Percentiles rank a stretch among this genome's conserved stretches.
Evolutionary conservation across 257 asterid species (phyloP).

Genomic region (Cordia subcordata): DNA sequence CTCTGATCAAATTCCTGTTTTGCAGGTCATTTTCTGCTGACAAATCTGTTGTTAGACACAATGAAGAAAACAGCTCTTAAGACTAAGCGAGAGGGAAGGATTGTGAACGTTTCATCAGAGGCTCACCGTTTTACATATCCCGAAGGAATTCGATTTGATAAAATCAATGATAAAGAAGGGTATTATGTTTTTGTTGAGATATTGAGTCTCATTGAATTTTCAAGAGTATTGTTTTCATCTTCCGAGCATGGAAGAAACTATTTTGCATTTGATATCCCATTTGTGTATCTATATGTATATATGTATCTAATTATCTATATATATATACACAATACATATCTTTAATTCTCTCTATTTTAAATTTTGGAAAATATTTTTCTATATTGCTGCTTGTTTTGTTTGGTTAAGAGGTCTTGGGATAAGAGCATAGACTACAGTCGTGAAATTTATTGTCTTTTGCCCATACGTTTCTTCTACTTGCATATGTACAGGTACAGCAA

Average conservation of each 20-base stretch:
- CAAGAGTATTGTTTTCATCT: not conserved
- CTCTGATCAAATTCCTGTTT: constrained; percentile 12
- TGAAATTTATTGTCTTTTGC: not conserved
- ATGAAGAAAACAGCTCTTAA: constrained; percentile 67
- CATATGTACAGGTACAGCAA: constrained; percentile 42
- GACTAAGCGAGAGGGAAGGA: constrained; percentile 72
- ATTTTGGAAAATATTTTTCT: not conserved
- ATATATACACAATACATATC: too few relatives aligned
- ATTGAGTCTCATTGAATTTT: not conserved
- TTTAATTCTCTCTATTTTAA: not conserved
- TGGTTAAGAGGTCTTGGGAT: not conserved
- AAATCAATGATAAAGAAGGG: constrained; percentile 57
- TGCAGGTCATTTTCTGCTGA: constrained; percentile 88
- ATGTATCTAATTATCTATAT: too few relatives aligned
- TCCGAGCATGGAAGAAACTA: not conserved
- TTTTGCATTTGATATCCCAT: not conserved
- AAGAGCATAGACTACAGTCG: not conserved
- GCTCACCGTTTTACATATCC: constrained; percentile 52
- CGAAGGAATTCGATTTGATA: constrained; percentile 68
- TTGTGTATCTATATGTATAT: not conserved
- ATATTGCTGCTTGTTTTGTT: not conserved
- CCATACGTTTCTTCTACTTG: not conserved
- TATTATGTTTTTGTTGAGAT: constrained; percentile 7
- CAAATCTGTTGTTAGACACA: constrained; percentile 65
- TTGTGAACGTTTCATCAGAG: constrained; percentile 73